Evolutionary conservation across 768 basidiomycete genomes (phyloP).

Genomic region (Favolaschia claudopus): DNA sequence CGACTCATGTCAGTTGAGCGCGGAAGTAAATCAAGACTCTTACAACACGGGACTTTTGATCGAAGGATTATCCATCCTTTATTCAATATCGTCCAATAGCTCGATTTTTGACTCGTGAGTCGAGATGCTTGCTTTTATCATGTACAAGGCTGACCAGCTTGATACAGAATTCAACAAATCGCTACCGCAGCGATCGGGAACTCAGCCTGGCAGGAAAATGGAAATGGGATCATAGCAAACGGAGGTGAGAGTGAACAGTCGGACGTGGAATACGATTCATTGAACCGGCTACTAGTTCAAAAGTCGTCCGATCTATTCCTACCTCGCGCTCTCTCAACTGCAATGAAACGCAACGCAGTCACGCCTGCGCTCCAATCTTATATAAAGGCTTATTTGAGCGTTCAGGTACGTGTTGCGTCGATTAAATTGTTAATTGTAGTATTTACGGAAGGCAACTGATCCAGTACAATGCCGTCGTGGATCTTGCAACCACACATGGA

Average conservation of each 20-base stretch:
- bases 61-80: constrained; percentile 20
- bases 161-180: not conserved
- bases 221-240: not conserved
- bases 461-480: constrained; percentile 22
- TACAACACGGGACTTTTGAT: constrained; percentile 17
- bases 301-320: too few relatives aligned
- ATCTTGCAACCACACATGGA: constrained; percentile 9
- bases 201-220: constrained; percentile 1
- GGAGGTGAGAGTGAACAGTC: not conserved
- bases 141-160: not conserved
- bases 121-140: not conserved
- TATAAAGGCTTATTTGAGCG: too few relatives aligned
- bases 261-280: too few relatives aligned
- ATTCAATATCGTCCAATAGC: constrained; percentile 15
- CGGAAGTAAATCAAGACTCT: not conserved
- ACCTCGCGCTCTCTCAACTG: too few relatives aligned
- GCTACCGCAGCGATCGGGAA: not conserved
- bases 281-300: too few relatives aligned
- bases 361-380: too few relatives aligned
- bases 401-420: too few relatives aligned
- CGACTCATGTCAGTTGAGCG: not conserved
- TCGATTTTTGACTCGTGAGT: constrained; percentile 9
- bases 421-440: too few relatives aligned
- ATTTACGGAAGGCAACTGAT: too few relatives aligned
- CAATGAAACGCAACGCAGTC: too few relatives aligned